These are phyloP conservation scores for Blepharisma undulans DNA, from an alignment of 169 alveolate species.

Conservation along the genomic window DNA sequence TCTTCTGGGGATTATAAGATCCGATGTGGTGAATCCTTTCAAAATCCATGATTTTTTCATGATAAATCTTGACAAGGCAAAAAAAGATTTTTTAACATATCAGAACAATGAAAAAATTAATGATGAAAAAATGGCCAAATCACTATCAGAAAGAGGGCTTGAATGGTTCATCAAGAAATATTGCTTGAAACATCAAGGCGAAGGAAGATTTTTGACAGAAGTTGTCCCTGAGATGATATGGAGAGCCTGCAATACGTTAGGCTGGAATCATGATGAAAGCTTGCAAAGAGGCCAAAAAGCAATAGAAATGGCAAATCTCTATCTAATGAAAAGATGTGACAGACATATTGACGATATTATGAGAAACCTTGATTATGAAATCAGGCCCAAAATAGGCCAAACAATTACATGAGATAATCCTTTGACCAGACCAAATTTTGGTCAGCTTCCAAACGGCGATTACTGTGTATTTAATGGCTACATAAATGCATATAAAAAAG, in stretches of 20 bases:
- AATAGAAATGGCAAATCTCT: constrained; percentile 22
- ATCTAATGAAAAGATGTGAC: constrained; percentile 37
- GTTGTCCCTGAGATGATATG: constrained; percentile 13
- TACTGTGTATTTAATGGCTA: constrained; percentile 69
- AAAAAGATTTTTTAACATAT: constrained; percentile 10
- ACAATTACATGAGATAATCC: constrained; percentile 66
- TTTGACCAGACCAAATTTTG: constrained; percentile 74
- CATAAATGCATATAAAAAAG: constrained; percentile 88
- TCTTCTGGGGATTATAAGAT: constrained; percentile 61
- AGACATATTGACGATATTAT: constrained; percentile 36
- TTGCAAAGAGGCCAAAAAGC: not conserved
- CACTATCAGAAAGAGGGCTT: not conserved
- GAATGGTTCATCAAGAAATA: not conserved
- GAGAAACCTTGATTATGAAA: constrained; percentile 51
- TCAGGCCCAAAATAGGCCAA: constrained; percentile 59
- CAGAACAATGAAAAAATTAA: not conserved
- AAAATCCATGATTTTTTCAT: constrained; percentile 72
- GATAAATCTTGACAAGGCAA: constrained; percentile 62
- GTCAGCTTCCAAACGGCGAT: constrained; percentile 53
- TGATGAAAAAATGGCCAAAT: not conserved
- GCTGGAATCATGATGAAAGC: constrained; percentile 36
- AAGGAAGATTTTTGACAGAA: not conserved
- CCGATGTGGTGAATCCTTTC: constrained; percentile 50
- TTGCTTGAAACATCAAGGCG: constrained; percentile 35
- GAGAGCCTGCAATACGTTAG: constrained; percentile 10